A percentile compares a stretch with the other conserved stretches of the same genome.
phyloP scores from a whole-genome alignment of 805 yeast species.

The Kluyveromyces dobzhanskii region DNA sequence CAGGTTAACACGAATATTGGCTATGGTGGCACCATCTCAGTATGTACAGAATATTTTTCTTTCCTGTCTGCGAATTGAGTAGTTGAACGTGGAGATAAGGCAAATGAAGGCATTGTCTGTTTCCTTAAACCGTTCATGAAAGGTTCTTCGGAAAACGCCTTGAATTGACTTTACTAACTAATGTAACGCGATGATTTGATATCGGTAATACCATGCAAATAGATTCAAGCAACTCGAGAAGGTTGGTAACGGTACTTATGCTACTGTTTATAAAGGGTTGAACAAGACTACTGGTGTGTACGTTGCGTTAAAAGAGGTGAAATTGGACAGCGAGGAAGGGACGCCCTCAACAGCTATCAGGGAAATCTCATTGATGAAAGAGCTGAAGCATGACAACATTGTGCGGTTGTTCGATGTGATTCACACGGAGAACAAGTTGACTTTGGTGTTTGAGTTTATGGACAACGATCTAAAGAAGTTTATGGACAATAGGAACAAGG shows the following conservation, averaged over 20 bases:
- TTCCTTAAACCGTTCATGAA: too few species aligned
- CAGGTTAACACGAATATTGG: too few species aligned
- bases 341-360: conserved; percentile 98
- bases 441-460: conserved; percentile 86
- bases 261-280: conserved; percentile 94
- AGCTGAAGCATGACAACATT: conserved; percentile 86
- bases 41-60: too few species aligned
- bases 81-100: too few species aligned
- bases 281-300: conserved; percentile 89
- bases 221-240: conserved; percentile 31
- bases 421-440: conserved; percentile 90
- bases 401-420: conserved; percentile 89
- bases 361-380: conserved; percentile 90
- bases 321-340: conserved; percentile 95
- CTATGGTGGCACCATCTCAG: too few species aligned
- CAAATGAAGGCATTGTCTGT: too few species aligned
- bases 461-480: conserved; percentile 93
- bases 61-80: too few species aligned
- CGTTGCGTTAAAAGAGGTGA: conserved; percentile 91
- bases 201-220: conserved; percentile 10
- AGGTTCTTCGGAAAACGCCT: too few species aligned
- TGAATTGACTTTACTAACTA: too few species aligned
- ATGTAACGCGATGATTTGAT: too few species aligned
- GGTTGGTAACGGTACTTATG: conserved; percentile 69
- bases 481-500: conserved; percentile 62